A percentile compares a stretch with the other conserved stretches of the same genome.
These are phyloP conservation scores for Fusarium tanahbumbuense DNA, from an alignment of 2,329 filamentous ascomycete genomes.

Conservation along the genomic window DNA sequence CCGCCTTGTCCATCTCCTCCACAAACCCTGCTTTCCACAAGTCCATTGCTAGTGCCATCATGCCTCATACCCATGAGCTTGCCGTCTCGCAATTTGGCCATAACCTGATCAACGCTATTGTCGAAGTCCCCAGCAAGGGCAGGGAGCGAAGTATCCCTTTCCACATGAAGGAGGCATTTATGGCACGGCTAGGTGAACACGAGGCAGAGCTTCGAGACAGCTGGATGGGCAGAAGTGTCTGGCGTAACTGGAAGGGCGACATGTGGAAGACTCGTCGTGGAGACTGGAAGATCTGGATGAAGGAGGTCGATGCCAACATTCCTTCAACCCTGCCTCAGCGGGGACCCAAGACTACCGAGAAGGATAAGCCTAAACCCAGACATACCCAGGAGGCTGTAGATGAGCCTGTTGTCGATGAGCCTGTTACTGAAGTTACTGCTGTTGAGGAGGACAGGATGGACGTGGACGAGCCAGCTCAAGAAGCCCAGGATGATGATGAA, in stretches of 20 bases:
- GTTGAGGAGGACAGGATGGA: constrained; percentile 23
- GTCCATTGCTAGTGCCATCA: constrained; percentile 60
- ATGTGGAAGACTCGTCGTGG: constrained; percentile 64
- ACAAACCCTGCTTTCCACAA: constrained; percentile 67
- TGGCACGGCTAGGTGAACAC: constrained; percentile 59
- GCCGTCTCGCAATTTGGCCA: constrained; percentile 64
- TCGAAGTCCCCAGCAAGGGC: constrained; percentile 62
- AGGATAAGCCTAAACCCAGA: constrained; percentile 1
- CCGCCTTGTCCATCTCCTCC: constrained; percentile 61
- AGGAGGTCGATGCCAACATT: constrained; percentile 55
- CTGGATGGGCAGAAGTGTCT: constrained; percentile 67
- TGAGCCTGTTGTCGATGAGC: constrained; percentile 3
- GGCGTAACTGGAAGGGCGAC: constrained; percentile 69
- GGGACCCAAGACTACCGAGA: constrained; percentile 23
- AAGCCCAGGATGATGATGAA: constrained; percentile 13
- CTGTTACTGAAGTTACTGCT: neutral
- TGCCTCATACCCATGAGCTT: constrained; percentile 59
- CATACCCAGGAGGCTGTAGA: constrained; percentile 2
- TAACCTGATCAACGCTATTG: constrained; percentile 62
- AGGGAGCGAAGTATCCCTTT: constrained; percentile 63
- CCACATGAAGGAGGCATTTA: constrained; percentile 68
- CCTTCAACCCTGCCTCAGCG: constrained; percentile 35
- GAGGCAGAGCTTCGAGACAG: constrained; percentile 64
- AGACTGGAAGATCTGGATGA: constrained; percentile 69
- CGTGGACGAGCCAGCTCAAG: constrained; percentile 12